These are phyloP conservation scores for Telopea speciosissima DNA, from an alignment of 177 flowering plant species.

Conservation along the genomic window DNA sequence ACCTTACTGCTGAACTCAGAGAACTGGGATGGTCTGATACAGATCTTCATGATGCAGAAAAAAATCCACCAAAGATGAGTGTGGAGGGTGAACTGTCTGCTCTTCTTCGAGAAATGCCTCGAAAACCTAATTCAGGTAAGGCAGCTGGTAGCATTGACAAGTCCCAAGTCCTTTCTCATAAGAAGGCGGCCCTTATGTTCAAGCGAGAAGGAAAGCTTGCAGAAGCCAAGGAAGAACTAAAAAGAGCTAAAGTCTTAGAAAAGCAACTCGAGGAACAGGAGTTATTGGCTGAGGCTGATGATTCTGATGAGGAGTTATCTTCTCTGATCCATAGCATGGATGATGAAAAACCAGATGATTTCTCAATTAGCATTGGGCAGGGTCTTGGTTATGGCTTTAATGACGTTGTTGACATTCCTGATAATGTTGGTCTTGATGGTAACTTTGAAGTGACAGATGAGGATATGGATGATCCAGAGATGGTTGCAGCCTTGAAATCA, in stretches of 20 bases:
- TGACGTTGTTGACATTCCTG: constrained; percentile 31
- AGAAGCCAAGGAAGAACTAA: constrained; percentile 95
- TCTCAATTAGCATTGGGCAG: constrained; percentile 18
- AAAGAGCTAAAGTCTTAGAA: constrained; percentile 80
- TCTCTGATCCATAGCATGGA: constrained; percentile 60
- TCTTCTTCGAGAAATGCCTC: constrained; percentile 51
- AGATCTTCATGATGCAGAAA: constrained; percentile 56
- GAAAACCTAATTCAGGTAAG: constrained; percentile 23
- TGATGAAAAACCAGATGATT: constrained; percentile 34
- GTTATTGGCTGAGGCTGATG: constrained; percentile 64
- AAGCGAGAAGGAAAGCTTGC: constrained; percentile 88
- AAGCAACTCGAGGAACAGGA: constrained; percentile 84
- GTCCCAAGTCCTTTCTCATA: constrained; percentile 56
- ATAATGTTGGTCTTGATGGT: constrained; percentile 40
- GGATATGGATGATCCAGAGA: constrained; percentile 82
- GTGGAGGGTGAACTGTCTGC: constrained; percentile 78
- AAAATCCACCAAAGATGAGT: constrained; percentile 40
- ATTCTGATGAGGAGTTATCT: constrained; percentile 88
- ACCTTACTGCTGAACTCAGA: constrained; percentile 67
- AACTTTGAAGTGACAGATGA: constrained; percentile 75
- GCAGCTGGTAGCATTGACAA: constrained; percentile 37
- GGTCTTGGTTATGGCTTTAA: constrained; percentile 33
- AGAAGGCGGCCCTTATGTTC: constrained; percentile 66
- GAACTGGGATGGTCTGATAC: constrained; percentile 89
- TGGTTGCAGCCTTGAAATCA: constrained; percentile 55